Evolutionary conservation across 2,329 filamentous ascomycete genomes (phyloP).

Genomic region (Colletotrichum liriopes): DNA sequence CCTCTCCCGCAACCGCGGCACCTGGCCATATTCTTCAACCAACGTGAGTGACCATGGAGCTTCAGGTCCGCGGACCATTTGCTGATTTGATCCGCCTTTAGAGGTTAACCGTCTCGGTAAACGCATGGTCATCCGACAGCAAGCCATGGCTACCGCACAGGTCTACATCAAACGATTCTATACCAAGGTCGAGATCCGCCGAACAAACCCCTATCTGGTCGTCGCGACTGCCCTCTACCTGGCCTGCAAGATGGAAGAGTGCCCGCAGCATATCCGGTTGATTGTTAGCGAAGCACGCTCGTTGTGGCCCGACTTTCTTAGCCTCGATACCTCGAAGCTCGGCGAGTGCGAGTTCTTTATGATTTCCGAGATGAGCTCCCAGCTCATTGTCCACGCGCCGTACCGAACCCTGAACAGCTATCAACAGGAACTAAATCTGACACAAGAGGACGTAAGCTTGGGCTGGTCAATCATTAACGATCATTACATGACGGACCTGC

Average conservation of each 20-base stretch:
- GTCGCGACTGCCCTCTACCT: conserved; percentile 95
- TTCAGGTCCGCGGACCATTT: background rate
- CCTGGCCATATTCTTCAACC: conserved; percentile 92
- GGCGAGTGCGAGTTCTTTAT: conserved; percentile 95
- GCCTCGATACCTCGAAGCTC: conserved; percentile 84
- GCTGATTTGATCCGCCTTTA: conserved; percentile 53
- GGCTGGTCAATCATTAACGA: conserved; percentile 92
- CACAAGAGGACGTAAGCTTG: conserved; percentile 83
- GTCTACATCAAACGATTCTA: conserved; percentile 97
- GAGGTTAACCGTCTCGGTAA: conserved; percentile 88
- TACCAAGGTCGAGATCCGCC: conserved; percentile 88
- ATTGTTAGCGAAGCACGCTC: conserved; percentile 89
- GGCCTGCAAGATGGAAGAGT: conserved; percentile 98
- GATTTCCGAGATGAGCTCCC: conserved; percentile 91
- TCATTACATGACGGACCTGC: conserved; percentile 93
- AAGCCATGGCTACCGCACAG: conserved; percentile 93
- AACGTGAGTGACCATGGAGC: conserved; percentile 68
- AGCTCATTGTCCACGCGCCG: conserved; percentile 91
- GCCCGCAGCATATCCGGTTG: conserved; percentile 93
- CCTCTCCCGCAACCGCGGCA: conserved; percentile 86
- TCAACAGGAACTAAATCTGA: conserved; percentile 78
- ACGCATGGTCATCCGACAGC: conserved; percentile 87
- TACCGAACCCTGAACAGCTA: conserved; percentile 86
- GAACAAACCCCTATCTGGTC: conserved; percentile 93
- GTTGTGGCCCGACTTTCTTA: conserved; percentile 85